phyloP scores from a whole-genome alignment of 305 asterid genomes.

The Striga hermonthica region DNA sequence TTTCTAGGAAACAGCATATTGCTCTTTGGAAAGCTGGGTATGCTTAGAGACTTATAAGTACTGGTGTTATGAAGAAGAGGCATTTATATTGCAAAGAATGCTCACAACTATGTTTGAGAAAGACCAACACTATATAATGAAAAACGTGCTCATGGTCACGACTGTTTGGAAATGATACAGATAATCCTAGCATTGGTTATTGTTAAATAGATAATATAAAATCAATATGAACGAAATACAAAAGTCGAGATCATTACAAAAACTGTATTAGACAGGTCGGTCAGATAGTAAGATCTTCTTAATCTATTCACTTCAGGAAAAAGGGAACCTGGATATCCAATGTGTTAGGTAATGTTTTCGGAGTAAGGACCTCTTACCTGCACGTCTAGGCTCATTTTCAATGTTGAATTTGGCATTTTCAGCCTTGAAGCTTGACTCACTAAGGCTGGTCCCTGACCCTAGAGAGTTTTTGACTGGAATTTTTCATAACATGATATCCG shows the following conservation, averaged over 20 bases:
- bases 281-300: background rate
- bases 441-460: constrained; percentile 33
- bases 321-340: constrained; percentile 2
- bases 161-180: too few relatives aligned
- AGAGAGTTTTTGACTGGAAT: constrained; percentile 37
- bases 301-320: background rate
- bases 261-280: background rate
- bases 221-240: background rate
- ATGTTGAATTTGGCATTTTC: constrained; percentile 24
- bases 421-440: constrained; percentile 30
- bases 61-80: too few relatives aligned
- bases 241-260: background rate
- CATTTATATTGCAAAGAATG: too few relatives aligned
- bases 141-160: too few relatives aligned
- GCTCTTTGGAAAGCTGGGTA: too few relatives aligned
- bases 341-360: constrained; percentile 17
- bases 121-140: too few relatives aligned
- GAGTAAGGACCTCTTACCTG: constrained; percentile 54
- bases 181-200: too few relatives aligned
- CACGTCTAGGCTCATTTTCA: constrained; percentile 52
- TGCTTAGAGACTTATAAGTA: too few relatives aligned
- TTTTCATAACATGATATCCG: constrained; percentile 38
- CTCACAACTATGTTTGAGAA: too few relatives aligned
- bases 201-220: too few relatives aligned
- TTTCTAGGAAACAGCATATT: too few relatives aligned